Percentiles rank a stretch among this genome's conserved stretches.
These are phyloP conservation scores for Gonapodya prolifera DNA, from an alignment of 192 early-diverging fungal species.

Conservation along the genomic window DNA sequence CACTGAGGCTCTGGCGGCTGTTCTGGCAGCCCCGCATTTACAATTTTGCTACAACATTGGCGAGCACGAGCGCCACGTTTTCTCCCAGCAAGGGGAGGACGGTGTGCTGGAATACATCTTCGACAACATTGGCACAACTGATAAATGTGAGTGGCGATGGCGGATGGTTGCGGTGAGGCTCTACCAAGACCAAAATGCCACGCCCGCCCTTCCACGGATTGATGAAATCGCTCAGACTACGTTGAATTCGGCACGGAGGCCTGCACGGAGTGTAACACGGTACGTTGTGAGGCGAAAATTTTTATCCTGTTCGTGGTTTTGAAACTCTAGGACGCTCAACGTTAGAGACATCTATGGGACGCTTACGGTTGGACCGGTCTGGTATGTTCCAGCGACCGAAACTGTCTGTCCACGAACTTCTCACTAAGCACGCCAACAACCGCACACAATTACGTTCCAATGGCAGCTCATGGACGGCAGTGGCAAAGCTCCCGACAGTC, in stretches of 20 bases:
- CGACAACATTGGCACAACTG: not conserved
- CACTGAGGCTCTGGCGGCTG: not conserved
- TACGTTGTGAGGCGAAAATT: not conserved
- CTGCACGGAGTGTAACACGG: not conserved
- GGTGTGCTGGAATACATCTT: not conserved
- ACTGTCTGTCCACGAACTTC: too few species aligned
- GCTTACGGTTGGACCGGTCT: not conserved
- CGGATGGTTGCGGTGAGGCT: too few species aligned
- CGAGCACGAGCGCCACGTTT: not conserved
- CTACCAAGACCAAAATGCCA: not conserved
- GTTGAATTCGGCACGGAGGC: not conserved
- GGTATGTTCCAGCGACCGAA: not conserved
- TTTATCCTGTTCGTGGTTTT: too few species aligned
- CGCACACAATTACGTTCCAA: too few species aligned
- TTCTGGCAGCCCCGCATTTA: not conserved
- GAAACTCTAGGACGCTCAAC: too few species aligned
- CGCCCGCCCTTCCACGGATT: not conserved
- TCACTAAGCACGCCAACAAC: too few species aligned
- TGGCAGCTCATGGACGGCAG: not conserved
- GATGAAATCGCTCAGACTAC: not conserved
- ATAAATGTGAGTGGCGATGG: not conserved
- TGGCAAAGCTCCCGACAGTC: not conserved
- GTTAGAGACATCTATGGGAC: not conserved
- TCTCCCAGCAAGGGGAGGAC: not conserved
- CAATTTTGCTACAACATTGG: not conserved